Evolutionary conservation across 306 rosid genomes (phyloP).

Genomic region (Crotalaria pallida): DNA sequence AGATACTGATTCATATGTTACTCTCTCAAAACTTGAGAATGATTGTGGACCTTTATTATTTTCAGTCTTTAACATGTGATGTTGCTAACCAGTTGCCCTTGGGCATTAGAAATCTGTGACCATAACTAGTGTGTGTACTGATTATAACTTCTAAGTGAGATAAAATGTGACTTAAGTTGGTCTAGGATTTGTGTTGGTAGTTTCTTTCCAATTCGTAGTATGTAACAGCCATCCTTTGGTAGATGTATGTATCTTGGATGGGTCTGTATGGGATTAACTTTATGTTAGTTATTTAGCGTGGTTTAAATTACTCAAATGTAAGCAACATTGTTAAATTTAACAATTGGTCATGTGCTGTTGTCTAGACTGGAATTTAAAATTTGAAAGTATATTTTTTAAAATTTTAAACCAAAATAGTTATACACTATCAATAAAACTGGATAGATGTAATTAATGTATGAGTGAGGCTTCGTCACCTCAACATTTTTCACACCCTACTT

Average conservation of each 20-base stretch:
- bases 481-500: too few relatives aligned
- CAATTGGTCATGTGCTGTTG: too few relatives aligned
- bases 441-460: too few relatives aligned
- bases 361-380: too few relatives aligned
- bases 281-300: too few relatives aligned
- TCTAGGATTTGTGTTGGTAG: background rate
- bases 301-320: too few relatives aligned
- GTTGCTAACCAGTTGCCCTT: constrained; percentile 26
- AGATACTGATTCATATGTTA: constrained; percentile 31
- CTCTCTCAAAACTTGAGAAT: background rate
- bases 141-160: background rate
- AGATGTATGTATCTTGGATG: background rate
- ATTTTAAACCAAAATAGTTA: too few relatives aligned
- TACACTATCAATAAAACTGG: too few relatives aligned
- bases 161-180: background rate
- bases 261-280: background rate
- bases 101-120: background rate
- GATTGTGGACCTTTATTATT: background rate
- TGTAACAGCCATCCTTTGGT: background rate
- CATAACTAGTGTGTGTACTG: background rate
- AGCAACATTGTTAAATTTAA: too few relatives aligned
- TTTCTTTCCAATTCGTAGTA: background rate
- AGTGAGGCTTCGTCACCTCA: too few relatives aligned
- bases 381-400: too few relatives aligned
- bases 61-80: constrained; percentile 19